Percentiles rank a stretch among this genome's conserved stretches.
Conservation (phyloP, 1,284 basidiomycete genomes). For the Coriolopsis trogii region DNA sequence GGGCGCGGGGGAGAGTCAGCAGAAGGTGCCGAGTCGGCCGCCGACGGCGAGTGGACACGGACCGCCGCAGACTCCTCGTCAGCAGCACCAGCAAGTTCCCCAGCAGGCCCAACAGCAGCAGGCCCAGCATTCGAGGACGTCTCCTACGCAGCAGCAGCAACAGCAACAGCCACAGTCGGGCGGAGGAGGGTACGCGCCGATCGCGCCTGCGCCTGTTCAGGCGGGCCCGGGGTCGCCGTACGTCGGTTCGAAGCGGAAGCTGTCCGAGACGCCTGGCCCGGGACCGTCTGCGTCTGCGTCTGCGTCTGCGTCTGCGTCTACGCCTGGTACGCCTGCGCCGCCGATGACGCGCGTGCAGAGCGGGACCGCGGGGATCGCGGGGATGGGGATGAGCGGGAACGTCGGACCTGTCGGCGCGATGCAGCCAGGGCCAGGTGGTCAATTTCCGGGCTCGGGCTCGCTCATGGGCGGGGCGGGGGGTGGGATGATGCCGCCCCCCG, state of each 20-base stretch:
- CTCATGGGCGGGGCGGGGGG: conserved; percentile 21
- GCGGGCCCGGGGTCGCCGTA: conserved; percentile 22
- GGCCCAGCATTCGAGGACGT: conserved; percentile 21
- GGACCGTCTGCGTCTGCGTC: conserved; percentile 2
- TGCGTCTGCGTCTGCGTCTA: neutral
- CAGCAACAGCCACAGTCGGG: too few species aligned
- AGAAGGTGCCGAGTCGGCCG: conserved; percentile 26
- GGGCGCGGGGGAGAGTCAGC: conserved; percentile 11
- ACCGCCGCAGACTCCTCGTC: conserved; percentile 15
- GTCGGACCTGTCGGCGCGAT: conserved; percentile 11
- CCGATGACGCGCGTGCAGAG: conserved; percentile 21
- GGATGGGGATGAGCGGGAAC: conserved; percentile 27
- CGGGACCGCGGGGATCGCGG: conserved; percentile 14
- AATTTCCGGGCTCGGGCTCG: neutral
- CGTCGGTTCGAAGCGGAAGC: conserved; percentile 28
- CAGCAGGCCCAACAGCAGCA: conserved; percentile 24
- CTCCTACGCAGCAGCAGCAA: conserved; percentile 23
- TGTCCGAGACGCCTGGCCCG: conserved; percentile 25
- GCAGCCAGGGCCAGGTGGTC: neutral
- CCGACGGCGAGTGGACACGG: conserved; percentile 24
- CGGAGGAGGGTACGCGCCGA: conserved; percentile 26
- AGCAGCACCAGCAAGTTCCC: conserved; percentile 14
- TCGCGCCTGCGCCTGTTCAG: conserved; percentile 30
- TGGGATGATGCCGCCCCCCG: conserved; percentile 23
- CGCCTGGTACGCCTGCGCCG: conserved; percentile 5